phyloP scores from a whole-genome alignment of 345 rosid species.

The Gossypium arboreum region DNA sequence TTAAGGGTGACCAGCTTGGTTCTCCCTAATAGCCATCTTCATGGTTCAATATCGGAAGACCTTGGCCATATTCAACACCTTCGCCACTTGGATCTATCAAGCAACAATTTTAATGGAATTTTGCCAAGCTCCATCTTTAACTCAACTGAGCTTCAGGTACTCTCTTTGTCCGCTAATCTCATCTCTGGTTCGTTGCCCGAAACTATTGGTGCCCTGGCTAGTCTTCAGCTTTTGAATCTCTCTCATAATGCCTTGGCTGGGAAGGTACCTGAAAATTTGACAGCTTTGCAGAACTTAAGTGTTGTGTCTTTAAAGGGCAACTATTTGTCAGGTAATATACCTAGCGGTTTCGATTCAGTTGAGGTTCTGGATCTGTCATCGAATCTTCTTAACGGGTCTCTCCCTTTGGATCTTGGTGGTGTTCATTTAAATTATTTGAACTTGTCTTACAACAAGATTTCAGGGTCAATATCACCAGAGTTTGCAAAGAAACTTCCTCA shows the following conservation, averaged over 20 bases:
- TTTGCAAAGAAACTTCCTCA: constrained; percentile 55
- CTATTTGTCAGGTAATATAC: constrained; percentile 54
- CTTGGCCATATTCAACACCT: constrained; percentile 50
- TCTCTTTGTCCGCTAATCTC: constrained; percentile 53
- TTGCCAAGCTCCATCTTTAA: constrained; percentile 52
- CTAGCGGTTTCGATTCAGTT: constrained; percentile 49
- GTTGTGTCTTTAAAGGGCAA: constrained; percentile 62
- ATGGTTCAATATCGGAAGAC: constrained; percentile 54
- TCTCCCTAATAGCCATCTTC: constrained; percentile 53
- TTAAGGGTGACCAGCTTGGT: constrained; percentile 58
- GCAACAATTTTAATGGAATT: constrained; percentile 60
- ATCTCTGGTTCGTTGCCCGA: constrained; percentile 64
- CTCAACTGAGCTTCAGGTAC: constrained; percentile 44
- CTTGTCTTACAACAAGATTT: constrained; percentile 68
- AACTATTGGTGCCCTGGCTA: constrained; percentile 31
- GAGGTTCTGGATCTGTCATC: constrained; percentile 73
- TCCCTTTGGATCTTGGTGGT: constrained; percentile 61
- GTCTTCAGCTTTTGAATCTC: constrained; percentile 59
- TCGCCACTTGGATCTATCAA: constrained; percentile 55
- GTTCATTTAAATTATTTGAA: constrained; percentile 52
- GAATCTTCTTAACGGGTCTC: constrained; percentile 65
- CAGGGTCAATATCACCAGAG: constrained; percentile 49
- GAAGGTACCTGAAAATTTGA: constrained; percentile 43
- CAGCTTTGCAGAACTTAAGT: constrained; percentile 48
- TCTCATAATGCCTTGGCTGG: constrained; percentile 77